Conservation (phyloP, 345 rosid species). For the Lepidium africanum region DNA sequence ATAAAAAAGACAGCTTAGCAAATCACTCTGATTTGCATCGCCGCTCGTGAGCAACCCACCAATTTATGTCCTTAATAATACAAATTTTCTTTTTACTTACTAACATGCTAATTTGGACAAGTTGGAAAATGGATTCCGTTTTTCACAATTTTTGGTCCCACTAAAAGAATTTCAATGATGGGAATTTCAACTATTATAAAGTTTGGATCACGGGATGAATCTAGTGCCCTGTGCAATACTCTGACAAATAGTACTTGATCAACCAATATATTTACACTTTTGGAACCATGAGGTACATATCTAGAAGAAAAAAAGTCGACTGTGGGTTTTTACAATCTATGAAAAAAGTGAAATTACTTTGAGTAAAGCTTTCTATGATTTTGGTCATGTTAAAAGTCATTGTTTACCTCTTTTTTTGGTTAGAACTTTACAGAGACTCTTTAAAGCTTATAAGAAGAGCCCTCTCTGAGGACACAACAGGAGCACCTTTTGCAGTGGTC, state of each 20-base stretch:
- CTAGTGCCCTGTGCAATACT: not conserved
- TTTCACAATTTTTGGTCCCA: not conserved
- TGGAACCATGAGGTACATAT: not conserved
- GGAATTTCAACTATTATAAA: not conserved
- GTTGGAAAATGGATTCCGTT: slow-evolving; percentile 5
- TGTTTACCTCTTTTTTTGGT: not conserved
- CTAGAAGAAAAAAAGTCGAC: not conserved
- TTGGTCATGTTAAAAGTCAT: not conserved
- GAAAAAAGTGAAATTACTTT: not conserved
- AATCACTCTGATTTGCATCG: slow-evolving; percentile 10
- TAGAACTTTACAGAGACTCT: slow-evolving; percentile 4
- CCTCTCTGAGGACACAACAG: not conserved
- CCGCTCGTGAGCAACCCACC: slow-evolving; percentile 11
- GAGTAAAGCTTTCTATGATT: not conserved
- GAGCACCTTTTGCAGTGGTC: not conserved
- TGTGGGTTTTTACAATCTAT: not conserved
- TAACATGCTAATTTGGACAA: not conserved
- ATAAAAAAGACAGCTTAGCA: slow-evolving; percentile 4
- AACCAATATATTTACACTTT: not conserved
- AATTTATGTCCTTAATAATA: not conserved
- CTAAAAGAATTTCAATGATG: slow-evolving; percentile 1
- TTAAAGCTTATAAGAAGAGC: slow-evolving; percentile 1
- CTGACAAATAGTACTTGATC: not conserved
- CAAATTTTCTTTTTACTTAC: not conserved
- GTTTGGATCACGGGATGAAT: slow-evolving; percentile 8